A percentile compares a stretch with the other conserved stretches of the same genome.
Conservation (phyloP, 177 flowering plant species). For the Vitis hybrid region DNA sequence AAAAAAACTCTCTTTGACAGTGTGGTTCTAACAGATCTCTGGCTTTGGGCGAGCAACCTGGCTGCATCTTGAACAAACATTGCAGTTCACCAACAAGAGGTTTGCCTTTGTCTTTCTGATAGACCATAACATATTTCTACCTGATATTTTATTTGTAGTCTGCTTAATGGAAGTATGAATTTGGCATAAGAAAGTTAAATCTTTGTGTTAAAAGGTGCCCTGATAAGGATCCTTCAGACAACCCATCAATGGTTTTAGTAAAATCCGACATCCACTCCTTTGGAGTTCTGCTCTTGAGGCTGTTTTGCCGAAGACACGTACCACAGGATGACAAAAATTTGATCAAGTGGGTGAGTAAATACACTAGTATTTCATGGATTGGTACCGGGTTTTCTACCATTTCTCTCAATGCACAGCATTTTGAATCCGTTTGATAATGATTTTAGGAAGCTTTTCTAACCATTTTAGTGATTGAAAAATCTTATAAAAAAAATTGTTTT, state of each 20-base stretch:
- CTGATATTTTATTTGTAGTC: not conserved
- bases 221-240: conserved; percentile 6
- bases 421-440: not conserved
- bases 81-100: conserved; percentile 11
- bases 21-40: conserved; percentile 24
- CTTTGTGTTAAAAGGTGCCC: conserved; percentile 13
- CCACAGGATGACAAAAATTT: conserved; percentile 29
- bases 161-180: not conserved
- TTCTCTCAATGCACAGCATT: too few species aligned
- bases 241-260: conserved; percentile 12
- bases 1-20: not conserved
- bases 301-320: conserved; percentile 31
- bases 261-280: conserved; percentile 38
- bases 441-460: too few species aligned
- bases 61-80: conserved; percentile 26
- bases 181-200: not conserved
- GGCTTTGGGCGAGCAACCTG: conserved; percentile 36
- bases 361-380: too few species aligned
- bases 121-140: not conserved
- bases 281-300: conserved; percentile 40
- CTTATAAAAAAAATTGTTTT: too few species aligned
- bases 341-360: conserved; percentile 31
- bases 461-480: too few species aligned
- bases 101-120: conserved; percentile 4
- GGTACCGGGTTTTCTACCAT: too few species aligned